Percentiles rank a stretch among this genome's conserved stretches.
Conservation (phyloP, 176 grass and related monocot species). For the Themeda triandra region DNA sequence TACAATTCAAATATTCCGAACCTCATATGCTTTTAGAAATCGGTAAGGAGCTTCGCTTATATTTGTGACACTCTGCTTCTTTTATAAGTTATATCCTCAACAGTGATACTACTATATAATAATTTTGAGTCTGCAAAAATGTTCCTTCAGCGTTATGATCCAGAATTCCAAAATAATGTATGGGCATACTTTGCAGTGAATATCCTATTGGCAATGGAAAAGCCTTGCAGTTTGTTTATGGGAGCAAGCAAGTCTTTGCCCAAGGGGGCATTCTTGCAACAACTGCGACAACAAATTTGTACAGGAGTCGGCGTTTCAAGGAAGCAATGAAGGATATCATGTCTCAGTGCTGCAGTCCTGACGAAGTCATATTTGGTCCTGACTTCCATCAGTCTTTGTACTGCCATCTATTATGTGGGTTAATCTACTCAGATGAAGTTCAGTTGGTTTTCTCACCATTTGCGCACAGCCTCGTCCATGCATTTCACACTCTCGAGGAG, state of each 20-base stretch:
- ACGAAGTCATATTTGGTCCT: slow-evolving; percentile 74
- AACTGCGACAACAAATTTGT: slow-evolving; percentile 81
- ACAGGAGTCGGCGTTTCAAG: slow-evolving; percentile 54
- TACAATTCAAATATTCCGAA: slow-evolving; percentile 74
- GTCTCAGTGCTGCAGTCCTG: slow-evolving; percentile 64
- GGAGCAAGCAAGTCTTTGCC: slow-evolving; percentile 72
- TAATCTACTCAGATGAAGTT: slow-evolving; percentile 75
- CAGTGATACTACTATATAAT: neutral
- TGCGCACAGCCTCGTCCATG: slow-evolving; percentile 76
- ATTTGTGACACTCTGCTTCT: neutral
- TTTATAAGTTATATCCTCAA: neutral
- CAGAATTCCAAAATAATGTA: neutral
- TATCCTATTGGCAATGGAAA: slow-evolving; percentile 77
- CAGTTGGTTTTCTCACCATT: slow-evolving; percentile 67
- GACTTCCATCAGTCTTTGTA: slow-evolving; percentile 82
- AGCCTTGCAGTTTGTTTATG: slow-evolving; percentile 79
- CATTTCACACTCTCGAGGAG: slow-evolving; percentile 69
- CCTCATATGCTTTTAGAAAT: slow-evolving; percentile 85
- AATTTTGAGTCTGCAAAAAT: neutral
- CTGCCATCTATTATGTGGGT: slow-evolving; percentile 82
- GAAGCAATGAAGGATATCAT: slow-evolving; percentile 68
- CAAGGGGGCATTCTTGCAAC: slow-evolving; percentile 67
- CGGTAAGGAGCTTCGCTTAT: slow-evolving; percentile 44
- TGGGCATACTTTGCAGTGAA: slow-evolving; percentile 36
- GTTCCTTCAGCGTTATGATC: neutral